Percentiles rank a stretch among this genome's conserved stretches.
These are phyloP conservation scores for Sporormia fimetaria DNA, from an alignment of 495 filamentous ascomycete genomes.

Conservation along the genomic window DNA sequence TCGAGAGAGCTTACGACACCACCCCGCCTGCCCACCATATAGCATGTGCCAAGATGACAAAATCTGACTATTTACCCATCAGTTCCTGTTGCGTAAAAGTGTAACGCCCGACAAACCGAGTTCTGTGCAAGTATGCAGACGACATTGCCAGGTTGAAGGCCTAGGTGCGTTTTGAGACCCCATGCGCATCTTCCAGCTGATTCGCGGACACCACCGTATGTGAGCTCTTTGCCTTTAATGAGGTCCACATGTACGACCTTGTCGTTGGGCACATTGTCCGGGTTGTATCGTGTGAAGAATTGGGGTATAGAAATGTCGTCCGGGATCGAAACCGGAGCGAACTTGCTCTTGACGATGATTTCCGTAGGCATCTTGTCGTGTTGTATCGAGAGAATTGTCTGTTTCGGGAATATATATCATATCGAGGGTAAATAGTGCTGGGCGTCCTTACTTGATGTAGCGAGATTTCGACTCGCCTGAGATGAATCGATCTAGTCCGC, in stretches of 20 bases:
- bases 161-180: constrained; percentile 7
- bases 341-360: constrained; percentile 6
- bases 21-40: constrained; percentile 14
- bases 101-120: neutral
- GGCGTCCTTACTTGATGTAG: no score
- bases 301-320: constrained; percentile 13
- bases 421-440: no score
- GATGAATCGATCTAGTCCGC: no score
- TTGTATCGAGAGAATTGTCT: neutral
- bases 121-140: constrained; percentile 12
- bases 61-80: constrained; percentile 5
- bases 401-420: constrained; percentile 2
- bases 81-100: neutral
- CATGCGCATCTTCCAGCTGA: constrained; percentile 6
- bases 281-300: constrained; percentile 16
- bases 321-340: constrained; percentile 7
- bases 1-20: constrained; percentile 6
- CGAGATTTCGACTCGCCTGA: no score
- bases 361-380: constrained; percentile 5
- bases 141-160: constrained; percentile 5
- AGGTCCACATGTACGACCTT: constrained; percentile 17
- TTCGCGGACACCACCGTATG: constrained; percentile 13
- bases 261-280: constrained; percentile 9
- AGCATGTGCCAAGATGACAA: constrained; percentile 8
- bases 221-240: constrained; percentile 5